Evolutionary conservation across 202 grass and related monocot genomes (phyloP).

Genomic region (Digitaria exilis): DNA sequence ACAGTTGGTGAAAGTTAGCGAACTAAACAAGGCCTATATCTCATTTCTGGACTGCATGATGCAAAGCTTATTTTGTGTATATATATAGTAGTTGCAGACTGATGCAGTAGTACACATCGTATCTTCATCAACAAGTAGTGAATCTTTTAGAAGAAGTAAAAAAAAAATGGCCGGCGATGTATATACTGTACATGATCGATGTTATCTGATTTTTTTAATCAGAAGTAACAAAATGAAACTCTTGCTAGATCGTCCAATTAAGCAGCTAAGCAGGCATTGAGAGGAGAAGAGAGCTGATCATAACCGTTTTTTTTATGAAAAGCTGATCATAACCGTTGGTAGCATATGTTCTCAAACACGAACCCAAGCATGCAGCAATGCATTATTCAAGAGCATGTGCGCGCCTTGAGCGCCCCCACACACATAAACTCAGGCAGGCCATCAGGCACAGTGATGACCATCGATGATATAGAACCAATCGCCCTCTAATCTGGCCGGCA

Average conservation of each 20-base stretch:
- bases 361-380: conserved; percentile 51
- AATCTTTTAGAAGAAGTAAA: not conserved
- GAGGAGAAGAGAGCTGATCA: no score
- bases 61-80: not conserved
- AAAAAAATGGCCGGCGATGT: not conserved
- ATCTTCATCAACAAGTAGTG: not conserved
- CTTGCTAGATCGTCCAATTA: no score
- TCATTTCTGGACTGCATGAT: not conserved
- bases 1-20: no score
- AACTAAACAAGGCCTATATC: no score
- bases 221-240: not conserved
- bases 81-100: not conserved
- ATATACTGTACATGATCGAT: no score
- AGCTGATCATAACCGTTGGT: no score
- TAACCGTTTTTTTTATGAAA: no score
- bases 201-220: no score
- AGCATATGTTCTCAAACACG: conserved; percentile 40
- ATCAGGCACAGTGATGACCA: not conserved
- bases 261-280: no score
- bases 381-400: conserved; percentile 14
- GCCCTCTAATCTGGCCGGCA: conserved; percentile 38
- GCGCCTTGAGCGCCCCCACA: not conserved
- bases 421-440: not conserved
- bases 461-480: not conserved
- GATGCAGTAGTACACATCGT: not conserved